phyloP scores from a whole-genome alignment of 2,329 filamentous ascomycete genomes.

The Stagonosporopsis tanaceti region DNA sequence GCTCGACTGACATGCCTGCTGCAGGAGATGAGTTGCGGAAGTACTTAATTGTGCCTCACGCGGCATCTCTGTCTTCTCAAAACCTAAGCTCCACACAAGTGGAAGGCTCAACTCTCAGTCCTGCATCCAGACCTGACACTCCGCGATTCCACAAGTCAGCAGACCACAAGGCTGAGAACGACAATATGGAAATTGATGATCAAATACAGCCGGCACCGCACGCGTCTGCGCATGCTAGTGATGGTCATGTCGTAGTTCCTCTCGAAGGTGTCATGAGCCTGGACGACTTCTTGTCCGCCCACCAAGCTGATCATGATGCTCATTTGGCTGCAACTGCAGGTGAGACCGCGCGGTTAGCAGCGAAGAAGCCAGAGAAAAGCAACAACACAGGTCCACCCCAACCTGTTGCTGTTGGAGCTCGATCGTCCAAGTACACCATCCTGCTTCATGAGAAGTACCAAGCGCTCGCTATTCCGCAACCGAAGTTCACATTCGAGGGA shows the following conservation, averaged over 20 bases:
- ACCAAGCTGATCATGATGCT: conserved; percentile 18
- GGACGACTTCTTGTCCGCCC: conserved; percentile 29
- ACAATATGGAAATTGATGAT: conserved; percentile 24
- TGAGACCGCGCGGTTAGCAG: conserved; percentile 12
- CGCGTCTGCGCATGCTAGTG: neutral
- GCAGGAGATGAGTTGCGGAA: conserved; percentile 30
- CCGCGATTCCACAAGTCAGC: neutral
- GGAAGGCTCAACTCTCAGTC: neutral
- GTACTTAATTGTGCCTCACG: conserved; percentile 30
- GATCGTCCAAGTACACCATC: conserved; percentile 26
- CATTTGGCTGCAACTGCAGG: conserved; percentile 15
- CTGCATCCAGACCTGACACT: conserved; percentile 1
- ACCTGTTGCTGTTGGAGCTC: conserved; percentile 33
- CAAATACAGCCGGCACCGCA: neutral
- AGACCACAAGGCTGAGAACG: neutral
- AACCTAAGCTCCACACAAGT: conserved; percentile 27
- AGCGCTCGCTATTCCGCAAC: conserved; percentile 31
- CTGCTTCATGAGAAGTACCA: conserved; percentile 39
- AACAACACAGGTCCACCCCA: conserved; percentile 1
- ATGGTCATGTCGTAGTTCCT: neutral
- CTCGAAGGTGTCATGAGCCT: conserved; percentile 26
- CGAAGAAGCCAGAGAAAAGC: conserved; percentile 18
- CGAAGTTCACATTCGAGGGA: conserved; percentile 29
- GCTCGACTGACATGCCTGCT: conserved; percentile 13
- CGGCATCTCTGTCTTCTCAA: neutral